Evolutionary conservation across 2,329 filamentous ascomycete species (phyloP), one percentile per base, ranked within the genome.

Genomic region (Knufia fluminis): DNA sequence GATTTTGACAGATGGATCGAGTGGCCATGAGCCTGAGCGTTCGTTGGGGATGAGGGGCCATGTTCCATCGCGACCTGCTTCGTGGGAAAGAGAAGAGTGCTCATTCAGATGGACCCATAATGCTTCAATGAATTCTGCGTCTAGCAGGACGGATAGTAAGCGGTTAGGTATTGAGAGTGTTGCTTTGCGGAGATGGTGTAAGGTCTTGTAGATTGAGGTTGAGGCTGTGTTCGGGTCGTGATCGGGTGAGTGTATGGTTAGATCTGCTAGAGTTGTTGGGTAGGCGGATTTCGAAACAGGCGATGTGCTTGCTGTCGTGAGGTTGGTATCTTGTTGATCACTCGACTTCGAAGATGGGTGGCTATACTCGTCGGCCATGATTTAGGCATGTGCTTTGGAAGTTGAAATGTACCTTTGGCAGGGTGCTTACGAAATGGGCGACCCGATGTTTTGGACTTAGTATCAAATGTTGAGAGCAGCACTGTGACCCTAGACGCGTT

Each of bases 11-110:
- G 10, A 3, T 33, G 44, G 44, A 19, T 46, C 44, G 22, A 97
- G 85, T 65, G 97, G 97, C 92, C 92, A 98, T 67, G 86, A 91
- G 0, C 92, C 92, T 65, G 92, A 97, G 52, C 92, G 79, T 71
- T 97, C 90, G 63, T 98, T 98, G 24, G 91, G 89, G 12, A 97
- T 73, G 1, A 97, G 71, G 0, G 89, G 88, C 1, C 91, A 71
- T 2, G 60, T 56, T 8, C 7, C 19, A 16, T 14, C 16, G 6
- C 10, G 35, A 3, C 4, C 26, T n/a, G 31, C 4, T 19, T 6
- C 17, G 12, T 36, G 22, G 23, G n/a, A 12, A 23, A 19, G 19
- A 22, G 50, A 74, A 79, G 0, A 74, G 71, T 1, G 66, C 63
- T 1, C 28, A n/a, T 46, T 46, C 8, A 46, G 32, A 17, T 46